Percentiles rank a stretch among this genome's conserved stretches.
These are phyloP conservation scores for Petunia secreta DNA, from an alignment of 257 asterid genomes.

Conservation along the genomic window DNA sequence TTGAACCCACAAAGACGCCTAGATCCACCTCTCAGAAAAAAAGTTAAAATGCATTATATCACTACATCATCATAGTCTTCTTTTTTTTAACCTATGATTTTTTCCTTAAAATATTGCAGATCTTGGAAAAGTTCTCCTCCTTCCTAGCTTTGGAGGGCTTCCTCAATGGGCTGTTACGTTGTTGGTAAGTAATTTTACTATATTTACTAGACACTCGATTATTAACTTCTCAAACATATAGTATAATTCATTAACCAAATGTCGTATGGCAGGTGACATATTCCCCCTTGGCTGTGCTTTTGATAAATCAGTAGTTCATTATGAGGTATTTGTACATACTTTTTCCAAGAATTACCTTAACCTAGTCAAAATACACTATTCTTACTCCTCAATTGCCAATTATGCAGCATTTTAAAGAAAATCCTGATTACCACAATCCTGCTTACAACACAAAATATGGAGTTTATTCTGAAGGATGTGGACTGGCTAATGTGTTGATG, in stretches of 20 bases:
- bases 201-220: neutral
- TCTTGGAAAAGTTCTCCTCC: conserved; percentile 44
- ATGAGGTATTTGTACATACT: conserved; percentile 28
- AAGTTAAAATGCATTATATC: too few relatives aligned
- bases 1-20: too few relatives aligned
- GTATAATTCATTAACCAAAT: too few relatives aligned
- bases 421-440: conserved; percentile 30
- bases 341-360: too few relatives aligned
- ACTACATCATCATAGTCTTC: neutral
- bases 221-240: neutral
- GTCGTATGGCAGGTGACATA: conserved; percentile 40
- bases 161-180: conserved; percentile 45
- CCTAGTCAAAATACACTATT: too few relatives aligned
- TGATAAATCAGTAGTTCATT: conserved; percentile 46
- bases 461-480: conserved; percentile 45
- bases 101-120: conserved; percentile 26
- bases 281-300: conserved; percentile 54
- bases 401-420: conserved; percentile 39
- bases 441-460: conserved; percentile 44
- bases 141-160: conserved; percentile 42
- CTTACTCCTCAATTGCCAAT: neutral
- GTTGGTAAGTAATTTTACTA: conserved; percentile 32
- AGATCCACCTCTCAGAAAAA: too few relatives aligned
- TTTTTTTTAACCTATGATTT: neutral
- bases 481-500: conserved; percentile 43